Conservation (phyloP, 148 eudicot genomes). For the Chenopodium suecicum region DNA sequence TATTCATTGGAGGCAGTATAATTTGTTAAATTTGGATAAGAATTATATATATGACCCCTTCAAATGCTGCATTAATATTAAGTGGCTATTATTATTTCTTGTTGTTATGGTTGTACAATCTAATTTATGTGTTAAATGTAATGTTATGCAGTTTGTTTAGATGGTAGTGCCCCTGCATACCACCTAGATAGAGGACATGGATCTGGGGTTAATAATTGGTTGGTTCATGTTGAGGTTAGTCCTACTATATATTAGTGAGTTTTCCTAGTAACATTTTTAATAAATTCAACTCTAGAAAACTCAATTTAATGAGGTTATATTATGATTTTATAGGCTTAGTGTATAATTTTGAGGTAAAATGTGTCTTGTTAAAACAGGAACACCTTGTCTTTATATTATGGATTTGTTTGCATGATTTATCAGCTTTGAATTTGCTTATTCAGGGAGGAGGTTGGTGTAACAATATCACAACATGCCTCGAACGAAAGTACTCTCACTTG, state of each 20-base stretch:
- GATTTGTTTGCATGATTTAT: not conserved
- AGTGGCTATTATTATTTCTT: not conserved
- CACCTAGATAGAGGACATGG: slow-evolving; percentile 61
- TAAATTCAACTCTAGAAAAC: too few species aligned
- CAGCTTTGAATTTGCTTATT: slow-evolving; percentile 2
- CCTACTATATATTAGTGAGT: not conserved
- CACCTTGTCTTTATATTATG: too few species aligned
- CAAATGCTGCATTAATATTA: not conserved
- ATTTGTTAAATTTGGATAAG: too few species aligned
- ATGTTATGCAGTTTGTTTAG: slow-evolving; percentile 56
- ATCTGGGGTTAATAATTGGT: slow-evolving; percentile 55
- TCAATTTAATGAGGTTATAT: too few species aligned
- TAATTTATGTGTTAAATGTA: slow-evolving; percentile 6
- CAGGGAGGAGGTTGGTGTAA: slow-evolving; percentile 99
- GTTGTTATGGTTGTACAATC: not conserved
- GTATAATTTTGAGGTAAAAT: too few species aligned
- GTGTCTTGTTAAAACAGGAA: too few species aligned
- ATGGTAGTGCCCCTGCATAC: slow-evolving; percentile 72
- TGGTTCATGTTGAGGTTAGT: slow-evolving; percentile 59
- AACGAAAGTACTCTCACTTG: slow-evolving; percentile 50
- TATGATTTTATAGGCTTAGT: too few species aligned
- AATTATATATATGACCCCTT: too few species aligned
- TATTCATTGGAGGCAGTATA: too few species aligned
- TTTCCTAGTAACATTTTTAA: not conserved
- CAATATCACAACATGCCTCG: slow-evolving; percentile 63